Percentiles rank a stretch among this genome's conserved stretches.
These are phyloP conservation scores for Bipolaris zeicola DNA, from an alignment of 2,329 filamentous ascomycete genomes.

Conservation along the genomic window DNA sequence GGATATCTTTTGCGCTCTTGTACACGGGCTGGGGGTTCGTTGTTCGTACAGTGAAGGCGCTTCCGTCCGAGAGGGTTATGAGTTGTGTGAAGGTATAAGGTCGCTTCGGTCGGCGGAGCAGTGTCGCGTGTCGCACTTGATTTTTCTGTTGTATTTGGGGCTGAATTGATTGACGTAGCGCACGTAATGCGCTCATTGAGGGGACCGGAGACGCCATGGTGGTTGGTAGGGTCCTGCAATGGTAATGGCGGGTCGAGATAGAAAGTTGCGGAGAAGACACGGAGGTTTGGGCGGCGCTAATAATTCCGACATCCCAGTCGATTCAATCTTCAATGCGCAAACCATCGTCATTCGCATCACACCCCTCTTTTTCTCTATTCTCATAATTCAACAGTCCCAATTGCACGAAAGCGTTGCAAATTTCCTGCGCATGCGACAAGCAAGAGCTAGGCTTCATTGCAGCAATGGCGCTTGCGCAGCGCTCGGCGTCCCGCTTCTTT, in stretches of 20 bases:
- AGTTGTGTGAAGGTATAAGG: slow-evolving; percentile 99
- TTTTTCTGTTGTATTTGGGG: slow-evolving; percentile 25
- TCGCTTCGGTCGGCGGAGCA: slow-evolving; percentile 84
- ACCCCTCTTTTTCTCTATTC: neutral
- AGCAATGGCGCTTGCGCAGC: slow-evolving; percentile 29
- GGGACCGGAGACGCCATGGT: slow-evolving; percentile 42
- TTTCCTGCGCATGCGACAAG: neutral
- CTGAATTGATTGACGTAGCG: slow-evolving; percentile 35
- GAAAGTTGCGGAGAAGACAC: slow-evolving; percentile 33
- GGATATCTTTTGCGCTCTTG: slow-evolving; percentile 76
- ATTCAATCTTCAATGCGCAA: slow-evolving; percentile 1
- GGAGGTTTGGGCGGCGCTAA: slow-evolving; percentile 23
- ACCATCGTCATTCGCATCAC: slow-evolving; percentile 10
- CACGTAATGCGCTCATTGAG: slow-evolving; percentile 40
- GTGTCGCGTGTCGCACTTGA: slow-evolving; percentile 80
- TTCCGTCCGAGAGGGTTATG: slow-evolving; percentile 88
- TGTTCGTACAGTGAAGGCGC: slow-evolving; percentile 78
- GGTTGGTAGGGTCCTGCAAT: slow-evolving; percentile 8
- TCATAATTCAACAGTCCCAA: neutral
- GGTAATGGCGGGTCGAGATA: slow-evolving; percentile 10
- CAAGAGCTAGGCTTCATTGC: neutral
- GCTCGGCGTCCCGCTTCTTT: slow-evolving; percentile 48
- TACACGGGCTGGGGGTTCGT: slow-evolving; percentile 71
- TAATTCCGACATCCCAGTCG: slow-evolving; percentile 17
- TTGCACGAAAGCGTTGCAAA: neutral